Evolutionary conservation across 805 yeast genomes (phyloP).

Genomic region (Wickerhamomyces hampshirensis): DNA sequence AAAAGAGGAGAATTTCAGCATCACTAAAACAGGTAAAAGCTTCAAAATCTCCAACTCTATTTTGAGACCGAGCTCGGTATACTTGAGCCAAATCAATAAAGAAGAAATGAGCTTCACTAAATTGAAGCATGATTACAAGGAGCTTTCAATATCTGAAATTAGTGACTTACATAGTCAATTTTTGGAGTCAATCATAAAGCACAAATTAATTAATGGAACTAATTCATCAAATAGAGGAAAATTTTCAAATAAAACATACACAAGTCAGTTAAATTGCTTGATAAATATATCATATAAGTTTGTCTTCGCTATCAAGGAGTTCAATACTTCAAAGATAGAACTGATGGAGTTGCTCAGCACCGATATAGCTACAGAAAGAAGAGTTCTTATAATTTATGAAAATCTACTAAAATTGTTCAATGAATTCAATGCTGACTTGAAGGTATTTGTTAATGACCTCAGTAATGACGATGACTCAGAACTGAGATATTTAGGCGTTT

Average conservation of each 20-base stretch:
- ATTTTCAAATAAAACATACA: conserved; percentile 34
- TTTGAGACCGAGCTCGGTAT: conserved; percentile 26
- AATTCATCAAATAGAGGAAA: conserved; percentile 27
- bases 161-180: conserved; percentile 29
- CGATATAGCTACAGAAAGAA: conserved; percentile 21
- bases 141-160: conserved; percentile 47
- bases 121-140: conserved; percentile 18
- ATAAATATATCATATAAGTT: conserved; percentile 36
- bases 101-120: conserved; percentile 4
- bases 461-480: conserved; percentile 46
- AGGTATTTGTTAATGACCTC: conserved; percentile 45
- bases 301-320: conserved; percentile 32
- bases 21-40: conserved; percentile 17
- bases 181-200: conserved; percentile 32
- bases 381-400: conserved; percentile 28
- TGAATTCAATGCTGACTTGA: conserved; percentile 39
- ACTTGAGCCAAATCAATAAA: conserved; percentile 16
- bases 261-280: conserved; percentile 36
- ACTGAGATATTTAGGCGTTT: conserved; percentile 41
- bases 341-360: conserved; percentile 21
- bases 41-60: conserved; percentile 25
- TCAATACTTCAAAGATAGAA: conserved; percentile 29
- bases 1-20: background rate
- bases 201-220: conserved; percentile 30
- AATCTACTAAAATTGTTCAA: conserved; percentile 38